These are phyloP conservation scores for Phytophthora syringae DNA, from an alignment of 352 stramenopile genomes.

Conservation along the genomic window DNA sequence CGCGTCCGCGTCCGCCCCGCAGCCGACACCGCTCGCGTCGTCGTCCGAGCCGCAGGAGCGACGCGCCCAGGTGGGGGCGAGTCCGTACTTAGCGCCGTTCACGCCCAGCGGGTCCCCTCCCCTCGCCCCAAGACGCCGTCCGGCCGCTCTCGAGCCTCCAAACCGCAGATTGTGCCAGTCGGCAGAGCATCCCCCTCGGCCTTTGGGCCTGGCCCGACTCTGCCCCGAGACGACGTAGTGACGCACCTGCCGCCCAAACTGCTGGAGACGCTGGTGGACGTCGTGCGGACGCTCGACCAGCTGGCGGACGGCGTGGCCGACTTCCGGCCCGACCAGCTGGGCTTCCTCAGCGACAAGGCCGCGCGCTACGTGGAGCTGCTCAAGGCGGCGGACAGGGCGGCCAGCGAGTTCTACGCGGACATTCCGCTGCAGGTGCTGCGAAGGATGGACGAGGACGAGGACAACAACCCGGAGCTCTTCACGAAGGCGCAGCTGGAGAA, in stretches of 20 bases:
- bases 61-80: slow-evolving; percentile 65
- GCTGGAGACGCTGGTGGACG: slow-evolving; percentile 61
- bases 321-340: slow-evolving; percentile 66
- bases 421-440: slow-evolving; percentile 73
- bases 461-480: slow-evolving; percentile 73
- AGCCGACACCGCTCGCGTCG: slow-evolving; percentile 30
- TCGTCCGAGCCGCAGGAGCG: slow-evolving; percentile 50
- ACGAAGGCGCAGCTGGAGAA: slow-evolving; percentile 71
- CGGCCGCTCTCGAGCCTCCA: slow-evolving; percentile 29
- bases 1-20: neutral
- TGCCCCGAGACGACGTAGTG: slow-evolving; percentile 66
- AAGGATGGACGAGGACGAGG: slow-evolving; percentile 58
- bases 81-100: slow-evolving; percentile 72
- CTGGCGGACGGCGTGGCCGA: slow-evolving; percentile 63
- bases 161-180: slow-evolving; percentile 66
- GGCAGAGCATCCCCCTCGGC: slow-evolving; percentile 6
- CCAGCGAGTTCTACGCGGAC: slow-evolving; percentile 54
- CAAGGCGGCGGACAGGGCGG: slow-evolving; percentile 49
- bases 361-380: slow-evolving; percentile 70
- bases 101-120: slow-evolving; percentile 69
- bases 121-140: slow-evolving; percentile 60
- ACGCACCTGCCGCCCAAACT: slow-evolving; percentile 60
- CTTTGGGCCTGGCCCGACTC: slow-evolving; percentile 31
- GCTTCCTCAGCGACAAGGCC: slow-evolving; percentile 64
- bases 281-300: slow-evolving; percentile 74